Evolutionary conservation across 768 basidiomycete species (phyloP), one percentile per base, ranked within the genome.

Genomic region (Asterophora lycoperdoides): DNA sequence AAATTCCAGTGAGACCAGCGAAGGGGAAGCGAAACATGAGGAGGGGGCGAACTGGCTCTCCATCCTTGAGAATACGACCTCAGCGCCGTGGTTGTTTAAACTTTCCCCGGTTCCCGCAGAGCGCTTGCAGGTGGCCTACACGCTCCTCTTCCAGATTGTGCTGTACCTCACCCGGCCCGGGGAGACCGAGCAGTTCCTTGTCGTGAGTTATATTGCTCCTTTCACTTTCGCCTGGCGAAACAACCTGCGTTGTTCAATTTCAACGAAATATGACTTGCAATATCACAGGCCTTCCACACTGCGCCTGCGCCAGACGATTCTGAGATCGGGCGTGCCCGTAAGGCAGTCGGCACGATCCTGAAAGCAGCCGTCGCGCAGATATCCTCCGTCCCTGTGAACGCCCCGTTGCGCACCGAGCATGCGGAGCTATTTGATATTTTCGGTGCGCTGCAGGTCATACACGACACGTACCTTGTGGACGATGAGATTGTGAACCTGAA

Each of bases 291-390:
- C n/a, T 65, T 65, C 37, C 46, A 15, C n/a, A 46, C 58, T 7
- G 59, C 59, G 14, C 39, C 56, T n/a, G 62, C 54, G 9, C 44
- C 60, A 9, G 44, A 56, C 18, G 48, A 57, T 29, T 64, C 62
- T 4, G 62, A 64, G 37, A 65, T 65, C 10, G 59, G 58, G 4
- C 58, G 62, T 11, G 64, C 62, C 6, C 44, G 64, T 8, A 41
- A 39, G 17, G 62, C 64, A 1, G 51, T 61, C 3, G 51, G 51
- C 19, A 33, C 35, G 17, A 56, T 65, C 28, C 35, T 55, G 2
- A 51, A 49, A 17, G 62, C 62, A 14, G 38, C 56, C n/a, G 55
- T 63, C 1, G 44, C 49, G 8, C 49, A 64, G 23, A 44, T 65
- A 9, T 58, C 58, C 1, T 58, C 57, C 5, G 30, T 64, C 7